Evolutionary conservation across 2,329 filamentous ascomycete species (phyloP).

Genomic region (Gremmenia infestans): DNA sequence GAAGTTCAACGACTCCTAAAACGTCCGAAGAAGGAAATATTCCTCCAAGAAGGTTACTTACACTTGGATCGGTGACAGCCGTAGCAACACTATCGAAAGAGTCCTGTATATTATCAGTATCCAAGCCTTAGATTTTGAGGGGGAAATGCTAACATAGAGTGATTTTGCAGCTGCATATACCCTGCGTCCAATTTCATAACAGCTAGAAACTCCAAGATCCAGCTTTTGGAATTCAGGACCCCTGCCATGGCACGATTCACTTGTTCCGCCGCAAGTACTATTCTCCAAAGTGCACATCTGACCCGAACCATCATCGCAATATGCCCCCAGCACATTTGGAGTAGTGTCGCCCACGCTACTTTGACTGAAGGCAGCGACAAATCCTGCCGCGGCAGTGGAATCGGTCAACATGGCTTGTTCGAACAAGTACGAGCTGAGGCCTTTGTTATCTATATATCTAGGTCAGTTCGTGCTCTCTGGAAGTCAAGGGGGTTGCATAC

Average conservation of each 20-base stretch:
- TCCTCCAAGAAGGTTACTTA: slow-evolving; percentile 33
- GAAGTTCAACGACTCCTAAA: too few relatives aligned
- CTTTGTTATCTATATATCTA: slow-evolving; percentile 72
- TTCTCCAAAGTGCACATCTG: slow-evolving; percentile 69
- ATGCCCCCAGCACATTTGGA: slow-evolving; percentile 80
- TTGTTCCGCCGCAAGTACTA: slow-evolving; percentile 71
- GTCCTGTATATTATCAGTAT: slow-evolving; percentile 14
- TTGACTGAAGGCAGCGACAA: slow-evolving; percentile 89
- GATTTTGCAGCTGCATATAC: slow-evolving; percentile 57
- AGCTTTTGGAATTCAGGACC: slow-evolving; percentile 61
- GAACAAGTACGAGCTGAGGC: slow-evolving; percentile 78
- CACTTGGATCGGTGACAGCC: slow-evolving; percentile 55
- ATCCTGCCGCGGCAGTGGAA: slow-evolving; percentile 55
- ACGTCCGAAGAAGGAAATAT: too few relatives aligned
- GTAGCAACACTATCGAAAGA: slow-evolving; percentile 26
- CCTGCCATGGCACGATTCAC: slow-evolving; percentile 64
- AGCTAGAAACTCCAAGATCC: slow-evolving; percentile 68
- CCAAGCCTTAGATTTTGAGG: too few relatives aligned
- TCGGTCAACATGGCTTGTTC: slow-evolving; percentile 62
- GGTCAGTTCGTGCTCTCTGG: background rate
- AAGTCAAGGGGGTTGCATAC: background rate
- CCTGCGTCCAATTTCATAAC: slow-evolving; percentile 68
- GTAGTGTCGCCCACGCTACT: slow-evolving; percentile 86
- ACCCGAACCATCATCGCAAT: slow-evolving; percentile 79
- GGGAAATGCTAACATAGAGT: slow-evolving; percentile 42